Base-by-base conservation (phyloP, 2,329 filamentous ascomycete species). In the Claviceps fusiformis region DNA sequence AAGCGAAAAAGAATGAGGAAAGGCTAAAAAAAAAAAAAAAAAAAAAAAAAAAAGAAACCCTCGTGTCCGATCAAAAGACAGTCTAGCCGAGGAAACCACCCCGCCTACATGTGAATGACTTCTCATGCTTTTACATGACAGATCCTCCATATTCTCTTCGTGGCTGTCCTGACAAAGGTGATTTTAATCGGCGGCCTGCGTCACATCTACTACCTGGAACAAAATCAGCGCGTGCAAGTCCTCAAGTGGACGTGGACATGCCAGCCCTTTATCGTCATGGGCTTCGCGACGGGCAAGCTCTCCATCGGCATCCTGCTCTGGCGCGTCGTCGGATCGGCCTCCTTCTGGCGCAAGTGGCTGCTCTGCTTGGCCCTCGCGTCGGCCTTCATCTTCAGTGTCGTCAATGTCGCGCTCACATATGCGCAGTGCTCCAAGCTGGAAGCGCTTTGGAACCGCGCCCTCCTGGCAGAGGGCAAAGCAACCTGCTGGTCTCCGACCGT, bases 291-390 rank as follows among this genome's bases (percentile, higher is more conserved):
- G 9, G 55, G 55, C 52, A 56, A 56, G 27, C 17, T 54, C 41
- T 56, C 55, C 7, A 48, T 56, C 24, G 52, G 45, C 15, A 35
- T 56, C 35, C 33, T 56, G 10, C 52, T 56, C 17, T 54, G 45
- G 8, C 55, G 55, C 27, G 52, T 56, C 24, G 48, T 54, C 27
- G 49, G 55, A n/a, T 46, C 49, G 2, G 51, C 55, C 8, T 47
- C 55, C 15, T 52, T 52, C 17, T 56, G 55, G 55, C 55, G 55
- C 52, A 56, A 56, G 29, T 41, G 52, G 48, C 15, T 45, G 5
- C 15, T 54, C 3, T 51, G 43, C 2, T 49, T 56, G 15, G 35
- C 37, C 24, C 29, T 54, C 13, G 13, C 29, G 11, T 27, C 29
- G 7, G 52, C 48, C 15, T 8, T 54, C 15, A 29, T 45, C 27